Conservation (phyloP, 2,329 filamentous ascomycete genomes). For the Talaromyces piceae region DNA sequence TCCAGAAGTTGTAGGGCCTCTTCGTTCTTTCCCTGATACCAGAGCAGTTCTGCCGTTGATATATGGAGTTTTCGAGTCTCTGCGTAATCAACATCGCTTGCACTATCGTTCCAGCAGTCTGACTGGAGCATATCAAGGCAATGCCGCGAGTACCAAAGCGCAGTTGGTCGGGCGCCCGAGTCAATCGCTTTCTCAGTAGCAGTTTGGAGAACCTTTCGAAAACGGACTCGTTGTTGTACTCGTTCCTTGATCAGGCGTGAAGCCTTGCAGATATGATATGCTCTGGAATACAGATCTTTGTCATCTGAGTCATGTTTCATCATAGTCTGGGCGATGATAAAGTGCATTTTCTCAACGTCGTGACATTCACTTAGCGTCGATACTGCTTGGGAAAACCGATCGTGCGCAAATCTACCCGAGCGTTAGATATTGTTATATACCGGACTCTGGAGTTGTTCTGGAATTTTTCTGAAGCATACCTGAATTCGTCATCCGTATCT, state of each 20-base stretch:
- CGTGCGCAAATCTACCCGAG: conserved; percentile 65
- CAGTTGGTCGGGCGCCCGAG: conserved; percentile 73
- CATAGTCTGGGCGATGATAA: conserved; percentile 73
- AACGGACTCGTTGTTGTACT: conserved; percentile 55
- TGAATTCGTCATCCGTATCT: conserved; percentile 77
- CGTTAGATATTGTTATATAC: background rate
- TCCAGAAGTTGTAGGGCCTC: conserved; percentile 62
- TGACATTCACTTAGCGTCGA: conserved; percentile 59
- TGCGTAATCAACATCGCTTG: conserved; percentile 70
- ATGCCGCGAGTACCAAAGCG: conserved; percentile 70
- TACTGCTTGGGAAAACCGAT: conserved; percentile 74
- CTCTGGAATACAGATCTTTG: conserved; percentile 61
- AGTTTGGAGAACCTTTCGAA: conserved; percentile 68
- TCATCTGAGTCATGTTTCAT: conserved; percentile 63
- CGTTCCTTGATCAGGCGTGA: conserved; percentile 64
- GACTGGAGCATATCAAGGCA: conserved; percentile 74
- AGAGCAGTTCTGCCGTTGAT: conserved; percentile 72
- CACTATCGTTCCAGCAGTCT: conserved; percentile 64
- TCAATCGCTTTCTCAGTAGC: conserved; percentile 73
- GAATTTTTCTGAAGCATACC: no score
- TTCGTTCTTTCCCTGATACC: conserved; percentile 65
- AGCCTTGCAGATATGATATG: conserved; percentile 73
- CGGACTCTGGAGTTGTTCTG: no score
- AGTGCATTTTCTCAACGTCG: conserved; percentile 75
- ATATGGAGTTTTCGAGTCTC: conserved; percentile 77